A percentile compares a stretch with the other conserved stretches of the same genome.
phyloP scores from a whole-genome alignment of 441 rosid species.

The Theobroma grandiflorum region DNA sequence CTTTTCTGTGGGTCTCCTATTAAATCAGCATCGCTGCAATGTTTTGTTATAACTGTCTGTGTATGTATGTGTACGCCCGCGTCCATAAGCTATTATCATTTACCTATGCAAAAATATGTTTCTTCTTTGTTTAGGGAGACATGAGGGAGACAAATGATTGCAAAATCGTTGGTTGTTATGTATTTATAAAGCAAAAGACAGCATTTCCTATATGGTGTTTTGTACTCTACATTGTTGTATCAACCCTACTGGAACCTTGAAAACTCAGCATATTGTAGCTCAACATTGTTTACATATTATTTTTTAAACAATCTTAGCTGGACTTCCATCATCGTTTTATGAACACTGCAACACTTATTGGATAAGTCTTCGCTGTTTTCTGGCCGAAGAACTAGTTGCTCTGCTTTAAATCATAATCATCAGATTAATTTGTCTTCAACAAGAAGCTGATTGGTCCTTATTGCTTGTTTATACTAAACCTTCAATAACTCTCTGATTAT shows the following conservation, averaged over 20 bases:
- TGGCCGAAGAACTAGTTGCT: neutral
- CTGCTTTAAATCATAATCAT: neutral
- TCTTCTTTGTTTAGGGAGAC: constrained; percentile 24
- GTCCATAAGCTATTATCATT: no score
- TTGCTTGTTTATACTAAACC: neutral
- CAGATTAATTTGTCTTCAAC: neutral
- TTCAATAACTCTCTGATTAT: neutral
- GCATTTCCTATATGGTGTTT: constrained; percentile 7
- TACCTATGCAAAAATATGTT: neutral
- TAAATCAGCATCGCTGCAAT: neutral
- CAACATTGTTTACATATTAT: neutral
- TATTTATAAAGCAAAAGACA: constrained; percentile 21
- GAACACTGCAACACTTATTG: neutral
- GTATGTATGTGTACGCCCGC: neutral
- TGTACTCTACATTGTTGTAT: neutral
- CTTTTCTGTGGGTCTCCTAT: neutral
- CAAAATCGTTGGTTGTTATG: constrained; percentile 28
- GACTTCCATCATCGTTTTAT: constrained; percentile 29
- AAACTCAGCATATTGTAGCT: neutral
- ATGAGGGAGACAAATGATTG: constrained; percentile 35
- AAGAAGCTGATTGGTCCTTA: neutral
- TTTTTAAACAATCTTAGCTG: constrained; percentile 27
- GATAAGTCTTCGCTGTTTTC: constrained; percentile 27
- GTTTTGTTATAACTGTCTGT: neutral
- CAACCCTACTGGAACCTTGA: neutral